Evolutionary conservation across 2,329 filamentous ascomycete species (phyloP), one percentile per base, ranked within the genome.

Genomic region (Trichophyton equinum): DNA sequence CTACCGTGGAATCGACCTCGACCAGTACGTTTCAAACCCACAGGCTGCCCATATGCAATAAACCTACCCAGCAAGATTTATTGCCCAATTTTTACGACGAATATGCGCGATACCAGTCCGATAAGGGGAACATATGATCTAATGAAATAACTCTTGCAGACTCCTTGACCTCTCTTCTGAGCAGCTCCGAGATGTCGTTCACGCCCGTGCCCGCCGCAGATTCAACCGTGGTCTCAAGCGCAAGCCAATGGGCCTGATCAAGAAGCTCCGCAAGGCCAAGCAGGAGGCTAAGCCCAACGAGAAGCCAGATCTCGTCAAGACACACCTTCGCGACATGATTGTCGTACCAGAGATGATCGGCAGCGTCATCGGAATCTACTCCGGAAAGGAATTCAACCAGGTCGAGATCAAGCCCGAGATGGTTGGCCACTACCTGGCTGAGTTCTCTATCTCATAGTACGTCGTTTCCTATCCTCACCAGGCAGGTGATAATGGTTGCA

Each of bases 401-500:
- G 91, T 99, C 73, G 94, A 99, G 82, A 94, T 99, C 83, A 96
- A 96, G 87, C 94, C 94, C 73, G 94, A 99, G 85, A 99, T 99
- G 94, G 94, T 99, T 80, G 94, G 94, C 78, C 92, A 97, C 85
- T 96, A 96, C 85, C 85, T 99, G 70, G 94, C 84, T 75, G 94
- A 99, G 82, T 99, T 99, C 86, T 96, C 91, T 71, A 99, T 99
- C 83, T 94, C 92, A 83, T 99, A 99, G 90, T 95, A 88, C 73
- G 89, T 90, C 68, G 59, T 55, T 15, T n/a, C 13, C 9, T 22
- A 5, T 18, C 4, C 20, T 18, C n/a, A 20, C 8, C 18, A 4
- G 11, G 33, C 9, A 18, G 2, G 15, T 18, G 27, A 27, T 9
- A 20, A 15, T 11, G 25, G 18, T 40, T 30, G 27, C 18, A 18